Evolutionary conservation across 306 rosid genomes (phyloP), one percentile per base, ranked within the genome.

Genomic region (Pueraria montana): DNA sequence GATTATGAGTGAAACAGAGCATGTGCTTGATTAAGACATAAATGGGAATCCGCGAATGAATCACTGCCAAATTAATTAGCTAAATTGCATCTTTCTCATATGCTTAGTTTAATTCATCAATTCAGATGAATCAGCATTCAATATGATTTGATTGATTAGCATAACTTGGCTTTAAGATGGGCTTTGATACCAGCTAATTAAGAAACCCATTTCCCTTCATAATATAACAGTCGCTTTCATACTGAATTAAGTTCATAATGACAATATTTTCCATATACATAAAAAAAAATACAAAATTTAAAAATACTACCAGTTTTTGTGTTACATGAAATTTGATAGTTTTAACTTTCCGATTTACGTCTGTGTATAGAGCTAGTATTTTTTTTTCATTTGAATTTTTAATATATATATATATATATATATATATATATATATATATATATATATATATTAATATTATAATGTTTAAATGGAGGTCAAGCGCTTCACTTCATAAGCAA

Each of bases 1-100:
- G 21, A 23, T 70, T 42, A 21, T 21, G 30, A 70, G 23, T 23
- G 75, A 70, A 45, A 24, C 75, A 70, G 21, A 45, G 75, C 58
- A 70, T 70, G 75, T 70, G 75, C 75, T 43, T 70, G 56, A 43
- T 69, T 68, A 40, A 40, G 74, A 68, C 52, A 40, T 18, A 11
- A 38, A 20, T 18, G 30, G 24, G 46, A 18, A 66, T 66, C 48
- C 1, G 30, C 16, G 24, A 0, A 68, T 68, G 34, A 55, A 42
- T 68, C 74, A 20, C n/a, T 18, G 24, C 48, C 17, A 32, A 64
- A 64, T 63, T 63, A 63, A 17, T 14, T 17, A 14, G 4, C 32
- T 59, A 24, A 59, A 59, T 52, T 61, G 20, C 9, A 55, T 11
- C 17, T 59, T 59, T 24, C 13, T 4, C 67, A 4, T 26, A 9